These are phyloP conservation scores for Chlorociboria aeruginascens DNA, from an alignment of 495 filamentous ascomycete genomes.

Conservation along the genomic window DNA sequence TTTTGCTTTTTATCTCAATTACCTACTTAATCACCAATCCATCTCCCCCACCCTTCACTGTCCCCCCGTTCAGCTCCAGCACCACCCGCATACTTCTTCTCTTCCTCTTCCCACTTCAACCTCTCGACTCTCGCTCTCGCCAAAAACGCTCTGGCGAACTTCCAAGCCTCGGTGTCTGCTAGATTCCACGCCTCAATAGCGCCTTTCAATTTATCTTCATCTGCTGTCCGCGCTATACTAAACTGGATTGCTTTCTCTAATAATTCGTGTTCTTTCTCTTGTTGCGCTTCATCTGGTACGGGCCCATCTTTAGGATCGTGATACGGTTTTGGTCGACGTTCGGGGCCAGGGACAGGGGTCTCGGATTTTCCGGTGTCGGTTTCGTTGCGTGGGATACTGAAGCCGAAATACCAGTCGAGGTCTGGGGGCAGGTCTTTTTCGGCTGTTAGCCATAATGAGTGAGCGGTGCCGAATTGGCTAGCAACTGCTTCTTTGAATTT, in stretches of 20 bases:
- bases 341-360: slow-evolving; percentile 27
- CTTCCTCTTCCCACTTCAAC: slow-evolving; percentile 57
- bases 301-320: slow-evolving; percentile 33
- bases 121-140: slow-evolving; percentile 49
- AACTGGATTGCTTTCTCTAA: slow-evolving; percentile 46
- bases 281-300: slow-evolving; percentile 35
- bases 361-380: slow-evolving; percentile 40
- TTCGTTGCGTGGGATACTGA: slow-evolving; percentile 51
- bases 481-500: slow-evolving; percentile 77
- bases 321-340: slow-evolving; percentile 25
- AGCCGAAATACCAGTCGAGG: slow-evolving; percentile 84
- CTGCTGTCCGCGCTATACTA: slow-evolving; percentile 29
- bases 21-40: slow-evolving; percentile 17
- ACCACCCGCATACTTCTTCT: slow-evolving; percentile 48
- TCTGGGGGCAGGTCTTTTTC: slow-evolving; percentile 50
- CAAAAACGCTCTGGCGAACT: slow-evolving; percentile 66
- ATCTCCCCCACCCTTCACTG: slow-evolving; percentile 20
- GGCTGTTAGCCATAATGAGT: slow-evolving; percentile 70
- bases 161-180: slow-evolving; percentile 87
- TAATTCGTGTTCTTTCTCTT: slow-evolving; percentile 44
- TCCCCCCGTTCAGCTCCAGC: slow-evolving; percentile 28
- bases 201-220: slow-evolving; percentile 34
- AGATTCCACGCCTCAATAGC: slow-evolving; percentile 87
- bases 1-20: not conserved
- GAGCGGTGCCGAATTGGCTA: slow-evolving; percentile 38